Base-by-base conservation (phyloP, 139 green algal species). In the Chlamydomonas schloesseri region DNA sequence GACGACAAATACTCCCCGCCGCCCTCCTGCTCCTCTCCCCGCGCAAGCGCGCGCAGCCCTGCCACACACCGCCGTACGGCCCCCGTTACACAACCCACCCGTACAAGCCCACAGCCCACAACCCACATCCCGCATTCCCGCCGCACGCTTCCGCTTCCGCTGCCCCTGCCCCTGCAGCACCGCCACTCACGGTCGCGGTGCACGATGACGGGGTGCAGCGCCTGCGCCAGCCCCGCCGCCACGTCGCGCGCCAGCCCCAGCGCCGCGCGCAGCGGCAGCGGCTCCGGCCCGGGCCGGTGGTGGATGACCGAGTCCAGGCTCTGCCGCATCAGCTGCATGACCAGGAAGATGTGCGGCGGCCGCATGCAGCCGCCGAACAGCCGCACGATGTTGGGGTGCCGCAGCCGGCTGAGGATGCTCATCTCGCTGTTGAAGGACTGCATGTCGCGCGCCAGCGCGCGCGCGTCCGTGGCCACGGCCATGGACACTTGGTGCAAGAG, bases 241-340 rank as follows among this genome's bases (percentile, higher is more conserved):
- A 85, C 79, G 67, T 85, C 79, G n/a, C 65, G 65, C 36, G 79
- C 79, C 62, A 97, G 77, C 72, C 95, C 82, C 73, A 97, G 79
- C 93, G 70, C 95, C 92, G 84, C 62, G 80, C 91, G 89, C 24
- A 91, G 64, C 33, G 90, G 82, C 6, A 95, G 73, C 42, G 91
- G 87, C 84, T 90, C 74, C 42, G 91, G 87, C 84, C 89, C 74
- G 10, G 87, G 60, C 65, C 90, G 90, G 53, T 93, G 64, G 86
- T 96, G 69, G 89, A 72, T 95, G 31, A 94, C 78, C 77, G 91
- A 79, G 82, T 98, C 95, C 84, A 98, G 87, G 85, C 65, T 76
- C 46, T 68, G 46, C 11, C 89, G n/a, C 85, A 91, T 90, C 20
- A 92, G 81, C 88, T 94, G 81, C 82, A 88, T 89, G 34, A 93